Base-by-base conservation (phyloP, 805 yeast species). In the Nakazawaea laoshanensis region DNA sequence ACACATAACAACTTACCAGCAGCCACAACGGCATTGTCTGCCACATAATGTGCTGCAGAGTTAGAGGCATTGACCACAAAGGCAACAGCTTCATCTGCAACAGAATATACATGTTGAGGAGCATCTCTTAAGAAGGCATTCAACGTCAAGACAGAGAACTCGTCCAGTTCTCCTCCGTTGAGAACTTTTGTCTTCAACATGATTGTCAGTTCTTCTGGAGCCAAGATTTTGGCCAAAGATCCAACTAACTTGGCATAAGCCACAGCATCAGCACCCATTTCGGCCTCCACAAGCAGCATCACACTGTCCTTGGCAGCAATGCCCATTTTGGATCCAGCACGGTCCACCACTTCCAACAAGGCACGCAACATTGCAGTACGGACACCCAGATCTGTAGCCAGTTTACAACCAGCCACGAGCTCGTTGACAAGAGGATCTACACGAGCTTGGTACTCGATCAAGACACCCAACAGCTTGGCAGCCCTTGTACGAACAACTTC, bases 371-470 rank as follows among this genome's bases (percentile, higher is more conserved):
- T 83, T 0, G 96, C 84, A 8, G 84, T 73, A 45, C 82, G 82
- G 17, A 87, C 87, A 34, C 86, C 89, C 28, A 59, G 58, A 39
- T 74, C 77, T n/a, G 66, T 63, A 14, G 83, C 65, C 37, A 65
- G 63, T 47, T 72, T 79, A 10, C 85, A 84, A 33, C 92, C 92
- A 28, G 74, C 57, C 10, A 87, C 77, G 40, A 88, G 66, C 51
- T 89, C 97, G 25, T 83, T 68, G 5, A 87, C 86, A 36, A 89
- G 68, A 3, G 96, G 95, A 54, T 89, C 98, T 35, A 89, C 88
- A 50, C 96, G 74, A 6, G 96, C 88, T 57, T 88, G 96, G 50
- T 80, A 77, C 48, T 77, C 80, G 48, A 89, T 84, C 50, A 92
- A 68, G 7, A 88, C 74, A 33, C 96, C 95, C 44, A 92, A 63